These are phyloP conservation scores for Iberis pinnata DNA, from an alignment of 345 rosid species.

Conservation along the genomic window DNA sequence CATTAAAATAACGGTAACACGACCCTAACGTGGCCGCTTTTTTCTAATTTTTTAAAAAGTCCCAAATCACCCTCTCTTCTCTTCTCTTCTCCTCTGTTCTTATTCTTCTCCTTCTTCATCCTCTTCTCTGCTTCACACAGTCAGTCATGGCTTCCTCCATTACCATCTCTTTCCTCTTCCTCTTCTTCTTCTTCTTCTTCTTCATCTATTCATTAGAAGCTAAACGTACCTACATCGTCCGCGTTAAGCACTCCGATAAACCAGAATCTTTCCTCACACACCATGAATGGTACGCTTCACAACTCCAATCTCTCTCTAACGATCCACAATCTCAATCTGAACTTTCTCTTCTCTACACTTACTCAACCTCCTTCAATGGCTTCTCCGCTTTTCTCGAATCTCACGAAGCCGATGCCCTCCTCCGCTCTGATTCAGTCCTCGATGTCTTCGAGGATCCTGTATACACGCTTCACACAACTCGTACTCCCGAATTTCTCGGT, in stretches of 20 bases:
- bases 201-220: not conserved
- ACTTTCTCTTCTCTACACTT: constrained; percentile 61
- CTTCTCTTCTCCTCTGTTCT: not conserved
- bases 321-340: constrained; percentile 31
- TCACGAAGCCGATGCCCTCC: constrained; percentile 45
- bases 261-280: constrained; percentile 50
- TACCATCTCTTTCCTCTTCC: constrained; percentile 9
- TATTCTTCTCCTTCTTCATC: constrained; percentile 9
- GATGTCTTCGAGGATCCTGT: constrained; percentile 63
- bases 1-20: constrained; percentile 21
- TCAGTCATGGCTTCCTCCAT: constrained; percentile 22
- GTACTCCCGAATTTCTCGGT: constrained; percentile 74
- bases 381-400: constrained; percentile 62
- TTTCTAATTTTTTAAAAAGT: not conserved
- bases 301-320: constrained; percentile 46
- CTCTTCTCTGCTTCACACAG: constrained; percentile 16
- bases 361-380: constrained; percentile 56
- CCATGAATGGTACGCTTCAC: constrained; percentile 62
- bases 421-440: constrained; percentile 42
- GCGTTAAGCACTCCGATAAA: constrained; percentile 52
- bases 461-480: constrained; percentile 77
- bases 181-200: constrained; percentile 21
- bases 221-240: constrained; percentile 65
- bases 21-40: constrained; percentile 27
- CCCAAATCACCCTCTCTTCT: not conserved